Conservation (phyloP, 768 basidiomycete genomes). For the Symmetrospora coprosmae region DNA sequence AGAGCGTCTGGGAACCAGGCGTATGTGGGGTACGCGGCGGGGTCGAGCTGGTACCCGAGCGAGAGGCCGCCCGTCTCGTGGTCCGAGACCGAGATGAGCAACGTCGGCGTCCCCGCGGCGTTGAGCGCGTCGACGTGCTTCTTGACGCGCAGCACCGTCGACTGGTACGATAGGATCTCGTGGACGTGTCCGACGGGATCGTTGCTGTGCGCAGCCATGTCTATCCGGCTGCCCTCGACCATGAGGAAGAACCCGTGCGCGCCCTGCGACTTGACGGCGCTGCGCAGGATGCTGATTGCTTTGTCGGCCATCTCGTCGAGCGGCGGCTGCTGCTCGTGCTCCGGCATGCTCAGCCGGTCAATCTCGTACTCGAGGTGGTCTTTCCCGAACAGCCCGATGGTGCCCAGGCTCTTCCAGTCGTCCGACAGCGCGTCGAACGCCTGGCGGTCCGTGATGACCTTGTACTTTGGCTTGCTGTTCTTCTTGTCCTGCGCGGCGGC, state of each 20-base stretch:
- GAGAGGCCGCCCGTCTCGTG: slow-evolving; percentile 34
- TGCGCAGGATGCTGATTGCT: slow-evolving; percentile 28
- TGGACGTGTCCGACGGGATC: slow-evolving; percentile 24
- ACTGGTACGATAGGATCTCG: slow-evolving; percentile 33
- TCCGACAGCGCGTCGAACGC: slow-evolving; percentile 22
- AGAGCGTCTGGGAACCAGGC: slow-evolving; percentile 32
- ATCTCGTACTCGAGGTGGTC: slow-evolving; percentile 34
- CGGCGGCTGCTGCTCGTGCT: slow-evolving; percentile 27
- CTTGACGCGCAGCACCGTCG: slow-evolving; percentile 29
- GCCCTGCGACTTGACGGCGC: not conserved
- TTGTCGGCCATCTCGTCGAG: slow-evolving; percentile 32
- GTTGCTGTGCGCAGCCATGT: slow-evolving; percentile 25
- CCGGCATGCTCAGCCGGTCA: slow-evolving; percentile 27
- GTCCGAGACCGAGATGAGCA: slow-evolving; percentile 32
- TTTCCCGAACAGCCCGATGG: slow-evolving; percentile 28
- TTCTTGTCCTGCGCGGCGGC: slow-evolving; percentile 15
- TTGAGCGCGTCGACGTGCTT: slow-evolving; percentile 26
- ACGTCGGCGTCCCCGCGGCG: slow-evolving; percentile 24
- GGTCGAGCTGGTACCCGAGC: slow-evolving; percentile 29
- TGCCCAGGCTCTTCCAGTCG: slow-evolving; percentile 7
- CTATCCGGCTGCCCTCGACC: slow-evolving; percentile 32
- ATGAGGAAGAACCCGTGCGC: slow-evolving; percentile 33
- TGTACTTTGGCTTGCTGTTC: not conserved
- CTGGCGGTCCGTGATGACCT: slow-evolving; percentile 25
- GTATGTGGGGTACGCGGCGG: slow-evolving; percentile 29